Base-by-base conservation (phyloP, 2,329 filamentous ascomycete species). In the Ophiostoma sp. region DNA sequence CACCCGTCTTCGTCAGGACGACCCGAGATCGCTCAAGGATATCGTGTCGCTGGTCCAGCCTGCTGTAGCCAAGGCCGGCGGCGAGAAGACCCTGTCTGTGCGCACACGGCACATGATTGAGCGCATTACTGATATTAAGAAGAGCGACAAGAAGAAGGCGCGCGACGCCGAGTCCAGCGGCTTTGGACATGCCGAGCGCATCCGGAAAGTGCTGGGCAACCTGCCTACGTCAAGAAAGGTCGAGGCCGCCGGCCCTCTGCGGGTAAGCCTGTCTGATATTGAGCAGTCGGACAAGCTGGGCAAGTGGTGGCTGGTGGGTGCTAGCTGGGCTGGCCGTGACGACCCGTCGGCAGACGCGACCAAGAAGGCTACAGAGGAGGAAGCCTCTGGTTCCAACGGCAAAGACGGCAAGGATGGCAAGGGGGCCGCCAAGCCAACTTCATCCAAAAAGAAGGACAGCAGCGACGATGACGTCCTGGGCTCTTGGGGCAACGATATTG, bases 251-350 rank as follows among this genome's bases (percentile, higher is more conserved):
- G 92, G 96, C 72, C 93, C 95, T 4, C 84, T 99, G 72, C 88
- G 92, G 10, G 89, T 97, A 71, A 89, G 91, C 13, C 84, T 97
- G 4, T 84, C 86, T 52, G 95, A 99, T 76, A 92, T 99, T 68
- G 88, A 88, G 73, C 87, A 94, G 72, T 90, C 90, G 0, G 91
- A 94, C 57, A 94, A 91, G 77, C 91, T 90, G 77, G 95, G 95
- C 0, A 97, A 97, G 81, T 99, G 95, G 95, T 99, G 95, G 95
- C 87, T 98, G 27, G 92, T 98, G 5, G 95, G 95, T 68, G 94
- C 95, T n/a, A 97, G 93, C 79, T 97, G 94, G 87, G 82, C 85
- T 4, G 86, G 85, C 33, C 77, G 76, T 2, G 69, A 62, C 17
- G 62, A 48, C 62, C 76, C 3, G 60, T 23, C 27, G 41, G 60